Evolutionary conservation across 352 stramenopile genomes (phyloP), one percentile per base, ranked within the genome.

Genomic region (Globisporangium orthogonon): DNA sequence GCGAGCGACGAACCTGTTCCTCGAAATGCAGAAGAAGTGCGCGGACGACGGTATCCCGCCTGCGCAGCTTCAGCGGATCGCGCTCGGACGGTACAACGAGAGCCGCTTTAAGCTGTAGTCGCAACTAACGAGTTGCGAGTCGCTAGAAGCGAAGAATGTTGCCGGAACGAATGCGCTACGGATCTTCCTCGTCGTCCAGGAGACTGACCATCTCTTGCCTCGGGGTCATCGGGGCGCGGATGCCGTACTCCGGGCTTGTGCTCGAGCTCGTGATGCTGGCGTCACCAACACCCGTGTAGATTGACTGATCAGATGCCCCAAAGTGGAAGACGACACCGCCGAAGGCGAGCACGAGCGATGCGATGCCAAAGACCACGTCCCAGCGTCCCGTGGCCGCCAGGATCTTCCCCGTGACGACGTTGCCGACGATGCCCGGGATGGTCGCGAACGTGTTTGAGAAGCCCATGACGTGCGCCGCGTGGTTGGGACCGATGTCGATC

Each of bases 391-490:
- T 88, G 23, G 70, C 69, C 30, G 76, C 67, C 6, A 95, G 69
- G 62, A 95, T 94, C 43, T 80, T 72, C 37, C 86, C 86, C 14
- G 86, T 95, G 58, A 93, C 71, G 18, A 95, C 69, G 62, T 95
- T 95, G 17, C 86, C 86, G 52, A 95, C 59, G 53, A 95, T 92
- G 15, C 86, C 86, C 6, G 86, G 86, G 35, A 95, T 78, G 0
- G 86, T 95, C 40, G 74, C 82, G 50, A 95, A 82, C 31, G 86
- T 94, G 62, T 95, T 95, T 52, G 82, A 93, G 52, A 95, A 73
- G 45, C 78, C 86, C 86, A 95, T 95, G 53, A 95, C 72, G 63
- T 94, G 80, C 4, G 79, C 86, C 4, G 86, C 86, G 62, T 94
- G 78, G 47, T 81, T 74, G 14, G 83, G 80, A 0, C 69, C 83